Evolutionary conservation across 2,329 filamentous ascomycete species (phyloP), one percentile per base, ranked within the genome.

Genomic region (Triangularia verruculosa): DNA sequence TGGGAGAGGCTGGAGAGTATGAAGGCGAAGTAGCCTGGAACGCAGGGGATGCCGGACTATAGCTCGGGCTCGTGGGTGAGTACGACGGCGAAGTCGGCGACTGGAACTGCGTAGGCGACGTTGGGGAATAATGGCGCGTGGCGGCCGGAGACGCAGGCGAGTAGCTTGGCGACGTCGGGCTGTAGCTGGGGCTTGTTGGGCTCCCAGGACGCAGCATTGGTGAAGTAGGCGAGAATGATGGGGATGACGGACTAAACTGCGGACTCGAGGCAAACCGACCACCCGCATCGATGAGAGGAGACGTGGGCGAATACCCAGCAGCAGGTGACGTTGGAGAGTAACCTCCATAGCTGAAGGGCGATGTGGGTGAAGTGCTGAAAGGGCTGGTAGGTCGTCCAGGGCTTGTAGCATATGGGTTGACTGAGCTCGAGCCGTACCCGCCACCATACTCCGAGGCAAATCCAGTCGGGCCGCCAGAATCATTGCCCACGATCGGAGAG

Each of bases 301-400:
- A 94, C 0, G 91, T 92, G 3, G 92, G 91, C 52, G 90, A 92
- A 77, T 92, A 93, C 2, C 85, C 86, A 43, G 86, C 86, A 57
- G 51, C 20, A 15, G 91, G 91, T 32, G 91, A 94, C 1, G 91
- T 88, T 1, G 91, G 91, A 54, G 90, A 92, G 77, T 92, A 93
- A 32, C 86, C 85, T 61, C 77, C 77, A 73, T 81, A 75, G 75
- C 79, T 80, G 80, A 90, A 81, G 69, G 90, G 82, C 73, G 90
- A 82, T 63, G 87, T 81, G 69, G 90, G 78, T 30, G 90, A 91
- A 3, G 87, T 86, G 67, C 83, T 89, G 82, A 93, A 93, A 1
- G 91, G 92, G 74, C 90, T 93, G 61, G 87, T 91, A 55, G 87
- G 86, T 32, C 87, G 75, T 12, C 39, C 39, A 43, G 90, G 90